phyloP scores from a whole-genome alignment of 805 yeast genomes.

The Schwanniomyces vanrijiae region DNA sequence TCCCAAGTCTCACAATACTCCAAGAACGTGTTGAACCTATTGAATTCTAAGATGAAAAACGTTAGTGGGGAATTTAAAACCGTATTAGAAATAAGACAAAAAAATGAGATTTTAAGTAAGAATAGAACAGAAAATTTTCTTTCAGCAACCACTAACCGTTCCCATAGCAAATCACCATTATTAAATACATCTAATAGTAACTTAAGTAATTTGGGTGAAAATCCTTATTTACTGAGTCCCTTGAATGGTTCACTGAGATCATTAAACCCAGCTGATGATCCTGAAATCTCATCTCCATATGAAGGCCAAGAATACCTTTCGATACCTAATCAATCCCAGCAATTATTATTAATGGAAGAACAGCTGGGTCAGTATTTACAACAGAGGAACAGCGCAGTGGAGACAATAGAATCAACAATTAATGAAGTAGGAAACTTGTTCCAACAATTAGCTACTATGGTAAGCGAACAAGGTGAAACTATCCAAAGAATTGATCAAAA shows the following conservation, averaged over 20 bases:
- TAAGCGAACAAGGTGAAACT: slow-evolving; percentile 94
- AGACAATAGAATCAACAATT: slow-evolving; percentile 94
- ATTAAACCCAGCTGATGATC: slow-evolving; percentile 27
- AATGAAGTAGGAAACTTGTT: slow-evolving; percentile 94
- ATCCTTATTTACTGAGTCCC: slow-evolving; percentile 32
- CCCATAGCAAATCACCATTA: slow-evolving; percentile 27
- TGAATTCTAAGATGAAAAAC: slow-evolving; percentile 88
- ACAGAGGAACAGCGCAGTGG: slow-evolving; percentile 87
- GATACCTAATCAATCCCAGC: slow-evolving; percentile 79
- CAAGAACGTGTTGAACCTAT: slow-evolving; percentile 79
- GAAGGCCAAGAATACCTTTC: slow-evolving; percentile 51
- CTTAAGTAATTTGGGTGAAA: slow-evolving; percentile 31
- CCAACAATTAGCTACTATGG: slow-evolving; percentile 96
- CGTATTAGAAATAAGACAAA: slow-evolving; percentile 86
- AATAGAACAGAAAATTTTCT: slow-evolving; percentile 83
- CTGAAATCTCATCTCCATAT: slow-evolving; percentile 26
- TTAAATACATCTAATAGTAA: slow-evolving; percentile 8
- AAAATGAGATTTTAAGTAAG: slow-evolving; percentile 75
- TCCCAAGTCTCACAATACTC: slow-evolving; percentile 73
- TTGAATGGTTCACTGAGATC: slow-evolving; percentile 13
- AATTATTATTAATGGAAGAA: slow-evolving; percentile 76
- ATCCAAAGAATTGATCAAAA: slow-evolving; percentile 94
- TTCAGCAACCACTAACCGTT: slow-evolving; percentile 41
- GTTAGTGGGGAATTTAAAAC: slow-evolving; percentile 88
- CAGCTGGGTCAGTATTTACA: slow-evolving; percentile 75